Evolutionary conservation across 176 grass and related monocot genomes (phyloP), one percentile per base, ranked within the genome.

Genomic region (Neostapfia colusana): DNA sequence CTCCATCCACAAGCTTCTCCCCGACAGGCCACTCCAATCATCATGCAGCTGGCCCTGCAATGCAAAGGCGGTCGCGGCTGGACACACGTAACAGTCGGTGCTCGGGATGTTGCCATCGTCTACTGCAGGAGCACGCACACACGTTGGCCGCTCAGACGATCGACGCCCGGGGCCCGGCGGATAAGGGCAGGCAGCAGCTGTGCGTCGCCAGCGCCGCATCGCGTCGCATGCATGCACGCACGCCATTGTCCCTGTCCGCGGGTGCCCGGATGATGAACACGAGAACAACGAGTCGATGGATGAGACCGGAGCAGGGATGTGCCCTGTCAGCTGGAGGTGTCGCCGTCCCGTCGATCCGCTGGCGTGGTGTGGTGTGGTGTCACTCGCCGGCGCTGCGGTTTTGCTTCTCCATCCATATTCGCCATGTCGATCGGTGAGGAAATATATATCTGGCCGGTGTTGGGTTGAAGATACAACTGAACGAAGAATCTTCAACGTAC

Each of bases 21-120:
- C 56, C 62, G 49, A 70, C 72, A 77, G 16, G 37, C 48, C 39
- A 67, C 21, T 61, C 31, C 48, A n/a, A n/a, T n/a, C 36, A 68
- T 43, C 63, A 55, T 6, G 2, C 31, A 31, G 31, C 3, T 42
- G 24, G 46, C n/a, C 31, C 38, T 18, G 28, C 10, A 21, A 54
- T 25, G 20, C 35, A 37, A 1, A 56, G 34, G 50, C 43, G 45
- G 24, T 15, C 27, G 45, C 31, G 1, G 31, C 10, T 15, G 54
- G 55, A 53, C 75, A 65, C 82, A 14, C 20, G 2, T 27, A 40
- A 73, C 51, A 16, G 69, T 7, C 48, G 5, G 23, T 28, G 68
- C 72, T 43, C 24, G 14, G 44, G 15, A 12, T 12, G 56, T 31
- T 13, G 40, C 39, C 55, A 8, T 34, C 67, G 43, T 10, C 67